Evolutionary conservation across 2,329 filamentous ascomycete genomes (phyloP), one percentile per base, ranked within the genome.

Genomic region (Fusarium austroafricanum): DNA sequence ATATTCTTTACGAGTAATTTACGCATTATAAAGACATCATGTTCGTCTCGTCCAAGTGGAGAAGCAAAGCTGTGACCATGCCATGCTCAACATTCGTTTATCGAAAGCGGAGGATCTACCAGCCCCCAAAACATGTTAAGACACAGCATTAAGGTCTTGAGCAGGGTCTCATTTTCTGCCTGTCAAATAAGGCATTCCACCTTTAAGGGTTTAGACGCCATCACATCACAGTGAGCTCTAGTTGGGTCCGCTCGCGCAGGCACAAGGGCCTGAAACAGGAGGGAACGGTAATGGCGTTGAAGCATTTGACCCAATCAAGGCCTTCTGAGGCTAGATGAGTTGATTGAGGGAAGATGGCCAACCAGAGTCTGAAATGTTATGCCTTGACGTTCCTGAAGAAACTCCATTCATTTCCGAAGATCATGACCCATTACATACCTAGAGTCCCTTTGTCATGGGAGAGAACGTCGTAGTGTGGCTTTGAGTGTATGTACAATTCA

Each of bases 231-330:
- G 26, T 26, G 26, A 26, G 26, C 26, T 39, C 42, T 46, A 52
- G 55, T 65, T 53, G 52, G 56, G 31, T 35, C 70, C 70, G 66
- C 70, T 60, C 55, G 51, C 43, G 60, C 47, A 68, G 64, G 59
- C 61, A 72, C 59, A 51, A 53, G 45, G 70, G 50, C 67, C 71
- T 73, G 71, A 73, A 73, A 73, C 71, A 72, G 65, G 65, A 61
- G 67, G 49, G 51, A 62, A 61, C 50, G 53, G 56, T 50, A 63
- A 70, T 53, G 46, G 50, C 40, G 50, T 46, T 47, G 37, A 55
- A 60, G 63, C 52, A 28, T 28, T 55, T 42, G 43, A 61, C 31
- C 67, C 60, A 72, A 71, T 70, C 55, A 49, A 44, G 51, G 37
- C 35, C 50, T 56, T 43, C 45, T 40, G 43, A 55, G 45, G 46